A percentile compares a stretch with the other conserved stretches of the same genome.
phyloP scores from a whole-genome alignment of 176 grass and related monocot species.

The Phyllostachys edulis region DNA sequence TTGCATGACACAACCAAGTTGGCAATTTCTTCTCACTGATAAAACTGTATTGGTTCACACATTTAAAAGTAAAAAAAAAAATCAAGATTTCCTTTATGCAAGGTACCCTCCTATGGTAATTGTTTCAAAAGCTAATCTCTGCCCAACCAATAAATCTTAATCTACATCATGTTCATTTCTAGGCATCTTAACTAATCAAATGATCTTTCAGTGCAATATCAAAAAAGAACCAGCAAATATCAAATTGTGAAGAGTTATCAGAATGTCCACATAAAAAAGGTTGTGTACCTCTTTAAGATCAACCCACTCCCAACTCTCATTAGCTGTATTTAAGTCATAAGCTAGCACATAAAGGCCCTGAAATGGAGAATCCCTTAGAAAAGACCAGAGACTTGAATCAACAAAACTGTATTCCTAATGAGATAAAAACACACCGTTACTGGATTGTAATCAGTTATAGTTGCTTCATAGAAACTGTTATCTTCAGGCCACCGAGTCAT shows the following conservation, averaged over 20 bases:
- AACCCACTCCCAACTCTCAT: constrained; percentile 82
- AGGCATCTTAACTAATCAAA: not conserved
- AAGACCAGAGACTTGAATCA: constrained; percentile 29
- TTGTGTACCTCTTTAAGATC: constrained; percentile 75
- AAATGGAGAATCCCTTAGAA: constrained; percentile 38
- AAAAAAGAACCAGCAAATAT: not conserved
- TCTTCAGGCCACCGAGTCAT: constrained; percentile 82
- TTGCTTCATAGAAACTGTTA: constrained; percentile 85
- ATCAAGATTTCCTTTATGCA: not conserved
- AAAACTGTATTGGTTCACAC: constrained; percentile 12
- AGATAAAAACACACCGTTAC: constrained; percentile 53
- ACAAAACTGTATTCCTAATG: constrained; percentile 29
- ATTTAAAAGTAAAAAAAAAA: not conserved
- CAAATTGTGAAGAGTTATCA: not conserved
- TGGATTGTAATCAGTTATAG: constrained; percentile 66
- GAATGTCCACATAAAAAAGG: constrained; percentile 26
- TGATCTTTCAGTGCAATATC: not conserved
- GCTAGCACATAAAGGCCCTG: constrained; percentile 70
- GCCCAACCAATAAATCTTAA: constrained; percentile 8
- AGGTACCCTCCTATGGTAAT: not conserved
- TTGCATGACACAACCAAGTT: not conserved
- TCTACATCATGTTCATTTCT: not conserved
- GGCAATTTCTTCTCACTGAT: not conserved
- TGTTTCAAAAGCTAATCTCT: not conserved
- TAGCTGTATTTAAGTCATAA: constrained; percentile 84